These are phyloP conservation scores for Lentinula edodes DNA, from an alignment of 768 basidiomycete species.

Conservation along the genomic window DNA sequence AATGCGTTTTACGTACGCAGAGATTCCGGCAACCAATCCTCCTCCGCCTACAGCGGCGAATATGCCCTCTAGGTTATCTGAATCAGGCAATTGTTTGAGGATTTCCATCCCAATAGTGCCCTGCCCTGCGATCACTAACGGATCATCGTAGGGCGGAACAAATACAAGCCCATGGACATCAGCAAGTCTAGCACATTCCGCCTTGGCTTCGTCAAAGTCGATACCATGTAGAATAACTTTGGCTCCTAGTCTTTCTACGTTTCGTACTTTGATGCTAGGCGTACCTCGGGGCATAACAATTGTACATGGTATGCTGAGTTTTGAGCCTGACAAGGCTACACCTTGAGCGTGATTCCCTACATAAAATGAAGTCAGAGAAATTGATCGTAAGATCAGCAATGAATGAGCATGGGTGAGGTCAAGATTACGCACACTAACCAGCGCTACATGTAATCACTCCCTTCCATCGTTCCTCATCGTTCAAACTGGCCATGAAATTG, in stretches of 20 bases:
- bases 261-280: conserved; percentile 92
- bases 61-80: conserved; percentile 75
- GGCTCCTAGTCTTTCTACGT: conserved; percentile 91
- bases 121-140: conserved; percentile 94
- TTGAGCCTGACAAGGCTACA: conserved; percentile 89
- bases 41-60: conserved; percentile 95
- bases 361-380: neutral
- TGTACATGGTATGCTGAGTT: conserved; percentile 89
- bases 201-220: conserved; percentile 96
- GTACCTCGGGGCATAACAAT: conserved; percentile 98
- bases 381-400: conserved; percentile 2
- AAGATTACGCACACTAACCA: conserved; percentile 69
- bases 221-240: conserved; percentile 88
- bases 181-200: conserved; percentile 86
- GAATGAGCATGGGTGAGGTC: conserved; percentile 6
- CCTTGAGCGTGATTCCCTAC: conserved; percentile 98
- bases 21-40: conserved; percentile 86
- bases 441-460: conserved; percentile 98
- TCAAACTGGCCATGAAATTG: conserved; percentile 93
- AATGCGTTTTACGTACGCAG: conserved; percentile 89
- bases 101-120: conserved; percentile 95
- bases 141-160: conserved; percentile 97
- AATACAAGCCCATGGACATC: conserved; percentile 71
- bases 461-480: conserved; percentile 90
- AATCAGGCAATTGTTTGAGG: conserved; percentile 76